Evolutionary conservation across 1,284 basidiomycete species (phyloP), one percentile per base, ranked within the genome.

Genomic region (Inonotus obliquus): DNA sequence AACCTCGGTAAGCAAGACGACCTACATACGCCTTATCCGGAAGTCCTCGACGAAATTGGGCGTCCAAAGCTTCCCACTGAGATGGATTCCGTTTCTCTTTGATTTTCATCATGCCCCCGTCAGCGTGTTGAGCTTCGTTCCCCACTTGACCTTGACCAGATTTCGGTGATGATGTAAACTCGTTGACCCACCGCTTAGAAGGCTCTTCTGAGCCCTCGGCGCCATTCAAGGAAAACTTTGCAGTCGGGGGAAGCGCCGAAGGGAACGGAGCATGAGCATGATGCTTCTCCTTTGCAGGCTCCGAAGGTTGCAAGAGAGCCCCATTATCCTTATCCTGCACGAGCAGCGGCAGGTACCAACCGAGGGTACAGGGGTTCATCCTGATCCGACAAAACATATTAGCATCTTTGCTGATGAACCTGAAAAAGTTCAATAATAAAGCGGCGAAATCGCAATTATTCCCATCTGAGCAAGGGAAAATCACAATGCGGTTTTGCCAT

Each of bases 291-390:
- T 57, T 61, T 13, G 48, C 35, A 38, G 60, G 60, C 23, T 86
- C 85, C 29, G 81, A 85, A 51, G 85, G 85, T 69, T 86, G 84
- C 69, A 86, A 37, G 10, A 70, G 71, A 65, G 85, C 87, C 13
- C 85, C 86, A 69, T 85, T 84, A 69, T 87, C 86, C 67, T 79
- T 80, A 52, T 67, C 68, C 53, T 65, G 66, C 58, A 91, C 83
- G 57, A 95, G 79, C 66, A 96, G 77, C 21, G 95, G 94, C 25
- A 96, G 80, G 74, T 97, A 97, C 87, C 93, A 96, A 5, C 91
- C 90, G n/a, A 96, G 82, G 27, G 94, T 96, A 65, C 90, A 91
- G 56, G 95, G 94, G 72, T 98, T 97, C 92, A 96, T 96, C 77
- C 89, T 90, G 72, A 57, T 67, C 54, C 53, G 52, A 59, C 53